phyloP scores from a whole-genome alignment of 2,329 filamentous ascomycete species.

The Aspergillus sp. region DNA sequence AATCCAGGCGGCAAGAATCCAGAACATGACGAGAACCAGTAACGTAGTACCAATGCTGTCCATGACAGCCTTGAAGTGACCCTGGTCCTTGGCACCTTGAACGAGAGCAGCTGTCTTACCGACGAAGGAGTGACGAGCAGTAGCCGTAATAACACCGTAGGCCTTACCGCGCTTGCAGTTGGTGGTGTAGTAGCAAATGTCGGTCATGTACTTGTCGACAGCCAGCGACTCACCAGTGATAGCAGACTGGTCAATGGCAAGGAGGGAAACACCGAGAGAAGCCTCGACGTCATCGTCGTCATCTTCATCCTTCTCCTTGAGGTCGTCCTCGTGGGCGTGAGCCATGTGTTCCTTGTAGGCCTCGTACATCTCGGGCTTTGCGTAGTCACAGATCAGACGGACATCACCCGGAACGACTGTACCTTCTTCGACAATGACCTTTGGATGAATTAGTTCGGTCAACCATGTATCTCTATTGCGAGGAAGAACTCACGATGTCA shows the following conservation, averaged over 20 bases:
- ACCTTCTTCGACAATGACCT: slow-evolving; percentile 65
- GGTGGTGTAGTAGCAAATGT: slow-evolving; percentile 68
- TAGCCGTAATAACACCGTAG: slow-evolving; percentile 59
- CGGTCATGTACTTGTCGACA: slow-evolving; percentile 55
- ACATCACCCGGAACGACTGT: slow-evolving; percentile 61
- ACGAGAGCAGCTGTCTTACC: slow-evolving; percentile 67
- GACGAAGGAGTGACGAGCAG: slow-evolving; percentile 66
- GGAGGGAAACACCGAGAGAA: slow-evolving; percentile 55
- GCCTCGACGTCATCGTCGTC: slow-evolving; percentile 49
- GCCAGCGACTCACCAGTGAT: slow-evolving; percentile 75
- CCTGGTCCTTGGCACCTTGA: slow-evolving; percentile 65
- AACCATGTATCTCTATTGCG: too few species aligned
- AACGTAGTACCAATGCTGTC: slow-evolving; percentile 68
- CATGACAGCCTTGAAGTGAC: slow-evolving; percentile 78
- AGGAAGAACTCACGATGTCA: slow-evolving; percentile 54
- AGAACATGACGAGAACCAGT: slow-evolving; percentile 68
- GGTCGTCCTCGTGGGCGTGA: slow-evolving; percentile 51
- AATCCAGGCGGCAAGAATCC: slow-evolving; percentile 66
- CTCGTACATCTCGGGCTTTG: slow-evolving; percentile 58
- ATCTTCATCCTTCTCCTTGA: slow-evolving; percentile 50
- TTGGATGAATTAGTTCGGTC: background rate
- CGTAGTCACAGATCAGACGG: slow-evolving; percentile 65
- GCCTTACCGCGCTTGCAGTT: slow-evolving; percentile 75
- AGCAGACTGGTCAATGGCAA: slow-evolving; percentile 69
- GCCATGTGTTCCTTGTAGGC: slow-evolving; percentile 59